Conservation (phyloP, 2,329 filamentous ascomycete species). For the Fusarium citri region DNA sequence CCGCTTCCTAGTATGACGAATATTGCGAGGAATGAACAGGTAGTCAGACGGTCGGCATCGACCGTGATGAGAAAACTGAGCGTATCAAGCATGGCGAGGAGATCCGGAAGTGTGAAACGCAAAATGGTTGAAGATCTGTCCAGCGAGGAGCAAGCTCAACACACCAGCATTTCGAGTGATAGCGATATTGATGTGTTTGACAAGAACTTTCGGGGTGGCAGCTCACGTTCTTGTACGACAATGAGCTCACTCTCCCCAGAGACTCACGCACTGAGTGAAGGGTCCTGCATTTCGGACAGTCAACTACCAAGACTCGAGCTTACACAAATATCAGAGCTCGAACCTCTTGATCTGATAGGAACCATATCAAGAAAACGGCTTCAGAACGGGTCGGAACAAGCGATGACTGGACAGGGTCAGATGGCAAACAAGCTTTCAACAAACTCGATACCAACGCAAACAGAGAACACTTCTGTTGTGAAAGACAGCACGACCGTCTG, state of each 20-base stretch:
- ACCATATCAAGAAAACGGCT: background rate
- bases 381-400: background rate
- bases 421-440: slow-evolving; percentile 18
- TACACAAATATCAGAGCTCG: slow-evolving; percentile 11
- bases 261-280: slow-evolving; percentile 10
- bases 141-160: slow-evolving; percentile 11
- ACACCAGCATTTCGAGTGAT: slow-evolving; percentile 32
- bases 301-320: slow-evolving; percentile 14
- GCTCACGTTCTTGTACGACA: slow-evolving; percentile 18
- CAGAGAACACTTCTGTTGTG: background rate
- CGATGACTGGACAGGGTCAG: slow-evolving; percentile 4
- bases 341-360: slow-evolving; percentile 14
- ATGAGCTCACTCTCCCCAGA: slow-evolving; percentile 22
- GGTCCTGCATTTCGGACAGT: background rate
- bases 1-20: slow-evolving; percentile 85
- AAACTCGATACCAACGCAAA: slow-evolving; percentile 7
- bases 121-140: slow-evolving; percentile 16
- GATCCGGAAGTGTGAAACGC: slow-evolving; percentile 67
- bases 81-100: slow-evolving; percentile 80
- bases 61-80: slow-evolving; percentile 91
- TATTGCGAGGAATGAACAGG: slow-evolving; percentile 73
- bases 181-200: slow-evolving; percentile 13
- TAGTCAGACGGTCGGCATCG: slow-evolving; percentile 82
- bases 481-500: slow-evolving; percentile 29
- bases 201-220: slow-evolving; percentile 10